Conservation (phyloP, 805 yeast species). For the Schwanniomyces occidentalis region DNA sequence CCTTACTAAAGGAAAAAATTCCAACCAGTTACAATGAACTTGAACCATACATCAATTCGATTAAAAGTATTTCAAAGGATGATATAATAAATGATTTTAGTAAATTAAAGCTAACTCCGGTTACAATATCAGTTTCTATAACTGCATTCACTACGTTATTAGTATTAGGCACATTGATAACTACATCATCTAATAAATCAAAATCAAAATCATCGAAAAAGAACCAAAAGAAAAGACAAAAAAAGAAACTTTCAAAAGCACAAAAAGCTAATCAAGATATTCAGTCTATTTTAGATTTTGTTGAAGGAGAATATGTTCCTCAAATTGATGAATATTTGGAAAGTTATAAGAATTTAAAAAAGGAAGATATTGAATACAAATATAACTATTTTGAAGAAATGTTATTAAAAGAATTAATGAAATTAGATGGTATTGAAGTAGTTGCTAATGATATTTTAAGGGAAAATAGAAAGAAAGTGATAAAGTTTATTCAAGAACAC, state of each 20-base stretch:
- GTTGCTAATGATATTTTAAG: slow-evolving; percentile 53
- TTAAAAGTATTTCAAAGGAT: slow-evolving; percentile 10
- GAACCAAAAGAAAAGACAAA: slow-evolving; percentile 23
- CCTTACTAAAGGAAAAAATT: slow-evolving; percentile 7
- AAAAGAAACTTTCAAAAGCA: slow-evolving; percentile 40
- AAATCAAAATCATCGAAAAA: slow-evolving; percentile 10
- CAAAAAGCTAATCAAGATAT: slow-evolving; percentile 41
- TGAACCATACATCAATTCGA: slow-evolving; percentile 9
- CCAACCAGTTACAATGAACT: slow-evolving; percentile 11
- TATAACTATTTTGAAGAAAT: slow-evolving; percentile 64
- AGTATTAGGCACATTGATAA: slow-evolving; percentile 19
- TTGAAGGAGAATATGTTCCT: slow-evolving; percentile 41
- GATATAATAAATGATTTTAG: slow-evolving; percentile 32
- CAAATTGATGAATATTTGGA: slow-evolving; percentile 34
- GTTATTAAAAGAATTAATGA: slow-evolving; percentile 64
- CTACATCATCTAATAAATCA: slow-evolving; percentile 5
- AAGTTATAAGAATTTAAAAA: slow-evolving; percentile 22
- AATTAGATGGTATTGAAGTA: slow-evolving; percentile 63
- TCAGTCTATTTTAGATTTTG: slow-evolving; percentile 39
- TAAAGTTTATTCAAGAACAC: slow-evolving; percentile 59
- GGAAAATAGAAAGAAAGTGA: slow-evolving; percentile 56
- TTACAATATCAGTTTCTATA: slow-evolving; percentile 33
- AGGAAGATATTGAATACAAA: slow-evolving; percentile 45
- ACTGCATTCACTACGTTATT: slow-evolving; percentile 30
- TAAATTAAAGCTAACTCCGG: slow-evolving; percentile 29